A percentile compares a stretch with the other conserved stretches of the same genome.
Evolutionary conservation across 78 protist genomes (phyloP).

Genomic region (Protostelium mycophagum): DNA sequence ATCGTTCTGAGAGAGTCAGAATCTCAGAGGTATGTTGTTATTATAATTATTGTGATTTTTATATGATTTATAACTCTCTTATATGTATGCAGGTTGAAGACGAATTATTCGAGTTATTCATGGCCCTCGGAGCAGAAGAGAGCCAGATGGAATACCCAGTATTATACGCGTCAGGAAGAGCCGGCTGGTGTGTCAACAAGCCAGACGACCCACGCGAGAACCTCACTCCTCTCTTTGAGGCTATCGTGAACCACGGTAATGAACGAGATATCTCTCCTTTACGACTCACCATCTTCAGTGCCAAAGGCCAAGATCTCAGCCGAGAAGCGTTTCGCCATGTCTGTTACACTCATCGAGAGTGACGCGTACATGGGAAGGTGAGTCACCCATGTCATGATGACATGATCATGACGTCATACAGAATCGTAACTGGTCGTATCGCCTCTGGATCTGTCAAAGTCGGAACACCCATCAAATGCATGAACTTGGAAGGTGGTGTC

Average conservation of each 20-base stretch:
- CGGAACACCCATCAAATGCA: slow-evolving; percentile 44
- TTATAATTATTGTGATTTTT: neutral
- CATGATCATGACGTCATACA: neutral
- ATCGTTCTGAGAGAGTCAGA: slow-evolving; percentile 25
- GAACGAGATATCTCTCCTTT: neutral
- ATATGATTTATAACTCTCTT: too few relatives aligned
- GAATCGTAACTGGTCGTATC: slow-evolving; percentile 74
- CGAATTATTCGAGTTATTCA: slow-evolving; percentile 79
- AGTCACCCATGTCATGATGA: neutral
- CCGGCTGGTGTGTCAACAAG: slow-evolving; percentile 60
- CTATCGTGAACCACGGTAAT: slow-evolving; percentile 30
- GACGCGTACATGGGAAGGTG: slow-evolving; percentile 72
- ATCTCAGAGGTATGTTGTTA: neutral
- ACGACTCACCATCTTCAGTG: neutral
- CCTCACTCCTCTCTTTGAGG: slow-evolving; percentile 74
- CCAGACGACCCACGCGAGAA: slow-evolving; percentile 30
- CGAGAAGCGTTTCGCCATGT: slow-evolving; percentile 61
- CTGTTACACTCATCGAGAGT: slow-evolving; percentile 66
- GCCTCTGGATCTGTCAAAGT: slow-evolving; percentile 57
- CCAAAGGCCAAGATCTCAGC: slow-evolving; percentile 16
- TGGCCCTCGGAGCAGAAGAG: slow-evolving; percentile 73
- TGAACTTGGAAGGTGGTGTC: slow-evolving; percentile 18
- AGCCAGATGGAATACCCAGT: slow-evolving; percentile 82
- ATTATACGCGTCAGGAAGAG: slow-evolving; percentile 80
- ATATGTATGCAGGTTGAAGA: slow-evolving; percentile 34